Conservation (phyloP, 2,329 filamentous ascomycete species). For the Pestalotiopsis sp. region DNA sequence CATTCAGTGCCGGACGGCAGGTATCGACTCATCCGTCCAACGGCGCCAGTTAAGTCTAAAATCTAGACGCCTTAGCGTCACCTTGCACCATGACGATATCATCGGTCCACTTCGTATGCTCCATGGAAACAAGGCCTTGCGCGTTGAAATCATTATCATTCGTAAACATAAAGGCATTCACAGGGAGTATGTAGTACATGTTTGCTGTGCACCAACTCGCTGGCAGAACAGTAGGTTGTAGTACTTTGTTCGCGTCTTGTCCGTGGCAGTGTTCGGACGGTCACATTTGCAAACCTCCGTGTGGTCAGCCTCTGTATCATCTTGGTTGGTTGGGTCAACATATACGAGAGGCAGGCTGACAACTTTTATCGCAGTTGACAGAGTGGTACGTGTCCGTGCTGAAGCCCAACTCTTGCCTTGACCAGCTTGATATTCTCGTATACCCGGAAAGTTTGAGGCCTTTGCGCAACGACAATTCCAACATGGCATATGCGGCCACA, state of each 20-base stretch:
- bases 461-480: neutral
- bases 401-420: neutral
- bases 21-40: neutral
- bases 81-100: neutral
- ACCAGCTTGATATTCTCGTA: neutral
- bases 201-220: neutral
- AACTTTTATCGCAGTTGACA: neutral
- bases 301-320: neutral
- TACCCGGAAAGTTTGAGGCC: neutral
- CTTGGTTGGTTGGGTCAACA: neutral
- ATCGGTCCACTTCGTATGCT: neutral
- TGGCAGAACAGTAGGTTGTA: neutral
- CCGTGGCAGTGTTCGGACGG: slow-evolving; percentile 5
- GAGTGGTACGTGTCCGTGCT: neutral
- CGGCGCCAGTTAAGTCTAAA: neutral
- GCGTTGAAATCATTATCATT: neutral
- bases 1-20: neutral
- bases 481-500: neutral
- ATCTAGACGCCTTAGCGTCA: slow-evolving; percentile 8
- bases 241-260: neutral
- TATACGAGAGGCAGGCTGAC: neutral
- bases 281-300: neutral
- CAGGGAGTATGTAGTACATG: neutral
- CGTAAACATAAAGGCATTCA: neutral
- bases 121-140: neutral